Conservation (phyloP, 345 rosid species). For the Gossypium sturtianum region DNA sequence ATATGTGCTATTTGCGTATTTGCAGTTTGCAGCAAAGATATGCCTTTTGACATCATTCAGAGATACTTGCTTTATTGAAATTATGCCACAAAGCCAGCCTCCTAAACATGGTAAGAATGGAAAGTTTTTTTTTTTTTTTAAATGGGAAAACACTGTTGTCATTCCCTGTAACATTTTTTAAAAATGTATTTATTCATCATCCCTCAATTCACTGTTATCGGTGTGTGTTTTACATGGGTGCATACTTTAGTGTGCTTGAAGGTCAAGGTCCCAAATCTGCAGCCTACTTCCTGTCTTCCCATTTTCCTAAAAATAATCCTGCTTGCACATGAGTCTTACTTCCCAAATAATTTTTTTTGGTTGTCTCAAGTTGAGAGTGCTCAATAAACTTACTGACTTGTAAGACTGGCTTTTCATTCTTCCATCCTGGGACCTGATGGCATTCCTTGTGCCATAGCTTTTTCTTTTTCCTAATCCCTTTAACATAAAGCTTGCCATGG, state of each 20-base stretch:
- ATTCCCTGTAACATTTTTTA: not conserved
- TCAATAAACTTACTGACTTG: not conserved
- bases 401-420: not conserved
- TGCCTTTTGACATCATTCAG: conserved; percentile 93
- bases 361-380: not conserved
- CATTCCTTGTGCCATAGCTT: not conserved
- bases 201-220: not conserved
- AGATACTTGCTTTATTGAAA: conserved; percentile 89
- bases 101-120: conserved; percentile 62
- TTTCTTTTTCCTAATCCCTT: not conserved
- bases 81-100: conserved; percentile 56
- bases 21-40: conserved; percentile 91
- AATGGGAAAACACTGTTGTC: not conserved
- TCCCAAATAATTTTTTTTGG: not conserved
- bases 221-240: not conserved
- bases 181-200: not conserved
- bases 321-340: not conserved
- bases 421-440: not conserved
- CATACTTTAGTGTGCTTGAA: not conserved
- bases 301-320: not conserved
- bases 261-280: not conserved
- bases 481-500: not conserved
- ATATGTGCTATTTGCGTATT: conserved; percentile 12
- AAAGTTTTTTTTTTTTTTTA: not conserved
- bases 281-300: not conserved